phyloP scores from a whole-genome alignment of 2,329 filamentous ascomycete species.

The Cercospora nicotianae region DNA sequence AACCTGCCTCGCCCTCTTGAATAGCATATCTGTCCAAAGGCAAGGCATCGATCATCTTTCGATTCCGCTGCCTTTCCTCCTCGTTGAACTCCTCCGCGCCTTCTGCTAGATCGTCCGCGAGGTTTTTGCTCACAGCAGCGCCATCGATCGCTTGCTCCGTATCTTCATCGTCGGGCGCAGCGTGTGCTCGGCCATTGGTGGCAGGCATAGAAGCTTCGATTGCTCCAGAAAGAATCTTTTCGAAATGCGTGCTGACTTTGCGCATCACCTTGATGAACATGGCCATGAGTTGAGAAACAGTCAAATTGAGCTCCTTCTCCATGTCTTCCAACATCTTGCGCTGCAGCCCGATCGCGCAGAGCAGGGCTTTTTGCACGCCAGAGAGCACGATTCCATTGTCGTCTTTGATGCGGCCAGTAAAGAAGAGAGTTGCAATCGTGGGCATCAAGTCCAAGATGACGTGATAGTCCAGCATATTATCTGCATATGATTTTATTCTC shows the following conservation, averaged over 20 bases:
- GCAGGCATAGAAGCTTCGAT: slow-evolving; percentile 51
- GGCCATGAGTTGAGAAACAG: slow-evolving; percentile 77
- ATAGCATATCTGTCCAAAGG: slow-evolving; percentile 78
- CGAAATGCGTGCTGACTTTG: slow-evolving; percentile 80
- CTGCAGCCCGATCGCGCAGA: slow-evolving; percentile 89
- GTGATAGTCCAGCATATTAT: slow-evolving; percentile 97
- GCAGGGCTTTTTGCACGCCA: slow-evolving; percentile 80
- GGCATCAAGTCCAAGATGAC: slow-evolving; percentile 93
- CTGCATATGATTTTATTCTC: slow-evolving; percentile 89
- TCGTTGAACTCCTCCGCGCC: slow-evolving; percentile 69
- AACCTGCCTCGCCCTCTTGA: slow-evolving; percentile 51
- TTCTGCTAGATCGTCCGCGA: slow-evolving; percentile 82
- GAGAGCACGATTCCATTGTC: slow-evolving; percentile 62
- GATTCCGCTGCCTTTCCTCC: slow-evolving; percentile 76
- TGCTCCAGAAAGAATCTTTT: slow-evolving; percentile 70
- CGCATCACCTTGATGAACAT: slow-evolving; percentile 97
- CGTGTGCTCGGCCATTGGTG: slow-evolving; percentile 36
- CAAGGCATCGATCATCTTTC: slow-evolving; percentile 84
- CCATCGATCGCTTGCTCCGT: slow-evolving; percentile 48
- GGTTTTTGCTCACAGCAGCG: slow-evolving; percentile 53
- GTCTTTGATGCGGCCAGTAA: slow-evolving; percentile 66
- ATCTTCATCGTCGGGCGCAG: slow-evolving; percentile 27
- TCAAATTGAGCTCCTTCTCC: slow-evolving; percentile 73
- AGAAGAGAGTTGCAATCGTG: slow-evolving; percentile 77
- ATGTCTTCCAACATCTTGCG: slow-evolving; percentile 81